These are phyloP conservation scores for Penicillium sp. DNA, from an alignment of 2,329 filamentous ascomycete species.

Conservation along the genomic window DNA sequence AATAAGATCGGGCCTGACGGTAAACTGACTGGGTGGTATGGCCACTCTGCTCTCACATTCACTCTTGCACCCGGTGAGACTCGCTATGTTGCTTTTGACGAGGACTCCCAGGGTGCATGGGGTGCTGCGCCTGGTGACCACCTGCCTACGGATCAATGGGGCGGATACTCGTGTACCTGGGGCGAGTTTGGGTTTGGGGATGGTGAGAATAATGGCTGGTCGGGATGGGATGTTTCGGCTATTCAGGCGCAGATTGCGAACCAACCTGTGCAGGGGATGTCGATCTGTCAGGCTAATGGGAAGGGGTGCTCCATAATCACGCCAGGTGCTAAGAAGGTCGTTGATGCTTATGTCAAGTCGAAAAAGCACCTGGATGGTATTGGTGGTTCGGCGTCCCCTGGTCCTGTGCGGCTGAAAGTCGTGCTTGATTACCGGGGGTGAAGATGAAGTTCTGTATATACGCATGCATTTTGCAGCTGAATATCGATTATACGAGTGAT, in stretches of 20 bases:
- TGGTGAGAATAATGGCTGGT: slow-evolving; percentile 32
- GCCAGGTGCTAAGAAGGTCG: slow-evolving; percentile 17
- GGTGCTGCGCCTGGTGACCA: slow-evolving; percentile 28
- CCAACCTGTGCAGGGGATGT: slow-evolving; percentile 33
- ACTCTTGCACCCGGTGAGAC: slow-evolving; percentile 29
- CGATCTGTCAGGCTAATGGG: slow-evolving; percentile 28
- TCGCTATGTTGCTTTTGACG: slow-evolving; percentile 37
- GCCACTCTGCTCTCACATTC: slow-evolving; percentile 31
- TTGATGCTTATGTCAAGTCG: slow-evolving; percentile 27
- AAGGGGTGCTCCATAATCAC: slow-evolving; percentile 30
- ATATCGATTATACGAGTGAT: not conserved
- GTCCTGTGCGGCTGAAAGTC: slow-evolving; percentile 29
- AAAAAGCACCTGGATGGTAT: slow-evolving; percentile 31
- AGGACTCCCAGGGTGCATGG: slow-evolving; percentile 38
- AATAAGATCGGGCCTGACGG: slow-evolving; percentile 39
- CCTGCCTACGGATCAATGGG: slow-evolving; percentile 28
- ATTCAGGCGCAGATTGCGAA: slow-evolving; percentile 34
- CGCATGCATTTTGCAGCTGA: not conserved
- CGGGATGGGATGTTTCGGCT: slow-evolving; percentile 42
- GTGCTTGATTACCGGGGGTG: slow-evolving; percentile 27
- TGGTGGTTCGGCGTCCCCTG: slow-evolving; percentile 30
- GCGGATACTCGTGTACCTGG: slow-evolving; percentile 38
- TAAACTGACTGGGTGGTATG: slow-evolving; percentile 37
- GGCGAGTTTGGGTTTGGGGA: slow-evolving; percentile 40
- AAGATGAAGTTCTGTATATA: slow-evolving; percentile 4